phyloP scores from a whole-genome alignment of 2,329 filamentous ascomycete species.

The Ceratocystis variospora region DNA sequence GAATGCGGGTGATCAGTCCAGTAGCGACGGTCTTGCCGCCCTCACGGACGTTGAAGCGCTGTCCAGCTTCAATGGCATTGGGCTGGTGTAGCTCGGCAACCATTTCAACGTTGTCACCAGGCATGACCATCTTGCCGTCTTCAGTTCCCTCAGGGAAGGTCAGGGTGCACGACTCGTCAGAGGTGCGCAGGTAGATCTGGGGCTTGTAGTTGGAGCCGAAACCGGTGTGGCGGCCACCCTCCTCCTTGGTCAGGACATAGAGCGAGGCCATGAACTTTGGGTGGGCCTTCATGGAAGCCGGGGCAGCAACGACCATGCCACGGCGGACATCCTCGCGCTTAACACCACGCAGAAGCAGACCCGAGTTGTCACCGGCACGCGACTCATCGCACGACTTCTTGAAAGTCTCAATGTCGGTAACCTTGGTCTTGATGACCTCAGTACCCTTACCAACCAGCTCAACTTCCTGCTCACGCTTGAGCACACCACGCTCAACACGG shows the following conservation, averaged over 20 bases:
- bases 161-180: constrained; percentile 65
- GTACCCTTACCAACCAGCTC: constrained; percentile 82
- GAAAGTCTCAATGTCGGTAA: constrained; percentile 99
- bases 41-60: constrained; percentile 97
- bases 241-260: constrained; percentile 95
- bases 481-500: constrained; percentile 84
- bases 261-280: constrained; percentile 87
- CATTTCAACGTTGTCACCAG: constrained; percentile 98
- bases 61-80: constrained; percentile 75
- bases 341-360: constrained; percentile 86
- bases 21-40: constrained; percentile 82
- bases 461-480: constrained; percentile 90
- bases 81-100: constrained; percentile 71
- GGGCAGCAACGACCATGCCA: constrained; percentile 85
- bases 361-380: constrained; percentile 93
- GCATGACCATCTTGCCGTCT: constrained; percentile 83
- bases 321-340: constrained; percentile 88
- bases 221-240: constrained; percentile 91
- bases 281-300: constrained; percentile 73
- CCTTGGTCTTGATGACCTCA: constrained; percentile 88
- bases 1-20: constrained; percentile 64
- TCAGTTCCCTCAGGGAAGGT: constrained; percentile 75
- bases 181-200: constrained; percentile 89
- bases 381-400: constrained; percentile 99
- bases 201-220: constrained; percentile 95